phyloP scores from a whole-genome alignment of 2,329 filamentous ascomycete species.

The Cladosporium sphaerospermum region DNA sequence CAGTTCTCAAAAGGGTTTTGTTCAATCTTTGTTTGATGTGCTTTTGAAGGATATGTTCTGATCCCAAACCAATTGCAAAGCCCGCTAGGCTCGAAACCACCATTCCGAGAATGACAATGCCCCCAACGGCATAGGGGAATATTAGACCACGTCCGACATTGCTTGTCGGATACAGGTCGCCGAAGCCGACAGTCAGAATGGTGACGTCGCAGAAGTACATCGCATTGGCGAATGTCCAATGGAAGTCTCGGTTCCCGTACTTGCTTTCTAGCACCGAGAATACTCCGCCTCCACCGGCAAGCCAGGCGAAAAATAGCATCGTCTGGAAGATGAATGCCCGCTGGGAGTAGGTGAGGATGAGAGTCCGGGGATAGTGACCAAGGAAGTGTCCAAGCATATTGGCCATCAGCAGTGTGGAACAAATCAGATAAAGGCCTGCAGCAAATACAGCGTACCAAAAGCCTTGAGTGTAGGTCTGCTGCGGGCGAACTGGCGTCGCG shows the following conservation, averaged over 20 bases:
- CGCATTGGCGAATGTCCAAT: conserved; percentile 70
- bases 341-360: conserved; percentile 70
- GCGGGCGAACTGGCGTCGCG: conserved; percentile 40
- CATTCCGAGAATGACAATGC: conserved; percentile 77
- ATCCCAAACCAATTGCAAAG: conserved; percentile 54
- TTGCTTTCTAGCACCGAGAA: conserved; percentile 61
- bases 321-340: conserved; percentile 87
- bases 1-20: conserved; percentile 40
- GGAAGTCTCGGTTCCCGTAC: conserved; percentile 30
- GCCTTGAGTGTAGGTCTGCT: conserved; percentile 65
- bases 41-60: conserved; percentile 56
- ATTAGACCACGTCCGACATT: conserved; percentile 62
- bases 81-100: conserved; percentile 74
- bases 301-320: conserved; percentile 75
- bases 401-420: conserved; percentile 67
- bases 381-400: conserved; percentile 74
- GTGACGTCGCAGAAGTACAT: conserved; percentile 63
- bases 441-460: conserved; percentile 83
- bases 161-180: conserved; percentile 52
- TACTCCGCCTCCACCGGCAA: conserved; percentile 68
- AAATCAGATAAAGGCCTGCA: conserved; percentile 71
- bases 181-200: conserved; percentile 56
- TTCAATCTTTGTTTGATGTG: conserved; percentile 52
- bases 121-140: conserved; percentile 76
- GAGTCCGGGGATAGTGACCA: conserved; percentile 72